These are phyloP conservation scores for Tardiomyces depauwii DNA, from an alignment of 1,139 yeast species.

Conservation along the genomic window DNA sequence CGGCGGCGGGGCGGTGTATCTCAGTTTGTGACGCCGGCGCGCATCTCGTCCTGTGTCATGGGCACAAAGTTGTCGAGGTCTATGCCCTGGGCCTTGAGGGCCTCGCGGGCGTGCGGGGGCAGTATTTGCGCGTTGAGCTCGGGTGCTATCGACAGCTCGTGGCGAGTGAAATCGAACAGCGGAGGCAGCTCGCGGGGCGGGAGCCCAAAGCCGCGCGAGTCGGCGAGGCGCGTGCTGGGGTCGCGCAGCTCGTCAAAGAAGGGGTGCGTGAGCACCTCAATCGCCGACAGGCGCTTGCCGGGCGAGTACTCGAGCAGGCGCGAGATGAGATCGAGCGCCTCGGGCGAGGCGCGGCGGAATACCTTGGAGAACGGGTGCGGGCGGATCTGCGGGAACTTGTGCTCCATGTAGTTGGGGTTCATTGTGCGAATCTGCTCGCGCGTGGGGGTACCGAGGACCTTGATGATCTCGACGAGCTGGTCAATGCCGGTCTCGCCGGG, in stretches of 20 bases:
- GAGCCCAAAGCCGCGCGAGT: slow-evolving; percentile 26
- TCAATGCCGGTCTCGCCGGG: slow-evolving; percentile 98
- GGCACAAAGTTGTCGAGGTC: slow-evolving; percentile 28
- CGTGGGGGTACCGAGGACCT: slow-evolving; percentile 90
- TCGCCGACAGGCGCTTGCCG: slow-evolving; percentile 53
- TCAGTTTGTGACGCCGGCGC: background rate
- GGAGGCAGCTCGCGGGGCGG: slow-evolving; percentile 30
- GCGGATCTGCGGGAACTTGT: slow-evolving; percentile 89
- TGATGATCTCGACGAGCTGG: slow-evolving; percentile 92
- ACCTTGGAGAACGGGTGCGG: slow-evolving; percentile 85
- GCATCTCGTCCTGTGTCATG: slow-evolving; percentile 23
- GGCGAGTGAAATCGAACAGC: slow-evolving; percentile 28
- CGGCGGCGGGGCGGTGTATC: no score
- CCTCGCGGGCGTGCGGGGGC: slow-evolving; percentile 29
- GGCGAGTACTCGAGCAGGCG: slow-evolving; percentile 69
- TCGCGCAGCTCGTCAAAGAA: slow-evolving; percentile 69
- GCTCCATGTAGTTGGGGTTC: slow-evolving; percentile 98
- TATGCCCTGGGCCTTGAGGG: slow-evolving; percentile 21
- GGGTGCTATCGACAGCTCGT: slow-evolving; percentile 31
- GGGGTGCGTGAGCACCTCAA: slow-evolving; percentile 55
- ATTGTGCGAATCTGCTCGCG: slow-evolving; percentile 85
- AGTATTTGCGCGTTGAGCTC: slow-evolving; percentile 28
- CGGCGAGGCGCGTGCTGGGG: slow-evolving; percentile 43
- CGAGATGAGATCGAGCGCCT: slow-evolving; percentile 52
- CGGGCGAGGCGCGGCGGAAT: slow-evolving; percentile 53